Evolutionary conservation across 352 stramenopile genomes (phyloP), one percentile per base, ranked within the genome.

Genomic region (Phytopythium helicoides): DNA sequence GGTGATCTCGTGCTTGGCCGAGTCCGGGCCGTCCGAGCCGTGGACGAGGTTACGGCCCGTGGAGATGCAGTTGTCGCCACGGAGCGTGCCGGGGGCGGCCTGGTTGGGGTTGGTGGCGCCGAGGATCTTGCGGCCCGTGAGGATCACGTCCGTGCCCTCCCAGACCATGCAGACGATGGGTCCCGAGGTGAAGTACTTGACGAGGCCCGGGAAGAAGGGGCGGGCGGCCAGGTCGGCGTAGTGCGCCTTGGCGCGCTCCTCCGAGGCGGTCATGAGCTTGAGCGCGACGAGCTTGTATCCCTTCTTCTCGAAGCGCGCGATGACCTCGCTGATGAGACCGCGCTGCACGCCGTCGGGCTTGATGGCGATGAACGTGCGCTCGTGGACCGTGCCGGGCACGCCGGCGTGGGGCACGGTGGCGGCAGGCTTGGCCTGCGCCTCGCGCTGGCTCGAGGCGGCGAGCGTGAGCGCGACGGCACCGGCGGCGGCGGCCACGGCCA

Each of bases 161-260:
- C 87, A 96, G 39, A 88, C 86, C 93, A 98, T 98, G 87, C 88
- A 97, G 36, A 98, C 90, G 61, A 98, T 97, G 37, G 95, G 95
- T 49, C 95, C 95, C 52, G 86, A 97, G 46, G 76, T 87, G 62
- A 98, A 94, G 73, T 94, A 95, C 63, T 94, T 85, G 60, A 94
- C 84, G 50, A 96, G 85, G 34, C 89, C 87, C 8, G 73, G 71
- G 68, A 95, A 98, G 71, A 98, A 98, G 6, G 87, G 84, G 51
- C 96, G 96, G 36, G 66, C 84, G 50, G 76, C 79, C 52, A 98
- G 79, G 64, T 98, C 95, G 39, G 92, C 89, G 79, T 98, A 98
- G 73, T 98, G 94, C 42, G 76, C 74, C 53, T 94, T 76, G 36
- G 91, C 90, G 56, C 95, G 94, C 75, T 94, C 73, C 60, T 96